Evolutionary conservation across 1,139 yeast genomes (phyloP), one percentile per base, ranked within the genome.

Genomic region (Arxiozyma telluris): DNA sequence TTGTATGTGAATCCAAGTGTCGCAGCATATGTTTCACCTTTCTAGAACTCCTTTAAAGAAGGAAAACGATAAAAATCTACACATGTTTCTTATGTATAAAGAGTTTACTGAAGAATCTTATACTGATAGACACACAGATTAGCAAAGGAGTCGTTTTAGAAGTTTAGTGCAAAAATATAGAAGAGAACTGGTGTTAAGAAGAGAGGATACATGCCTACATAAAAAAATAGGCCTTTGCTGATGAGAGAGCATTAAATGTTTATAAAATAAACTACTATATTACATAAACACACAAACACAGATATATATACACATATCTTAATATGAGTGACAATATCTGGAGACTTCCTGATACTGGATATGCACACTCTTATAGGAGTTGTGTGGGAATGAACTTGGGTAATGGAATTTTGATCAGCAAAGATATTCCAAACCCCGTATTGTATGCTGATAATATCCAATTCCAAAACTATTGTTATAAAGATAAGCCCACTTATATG

Each of bases 401-500:
- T 5, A 49, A 54, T 39, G 71, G 70, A 8, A 34, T 66, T 3
- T 30, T 66, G 22, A 46, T 67, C n/a, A 58, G 61, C 44, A 46
- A 41, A 15, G 46, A 54, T 18, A 41, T 58, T 4, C 59, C 57
- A 11, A 46, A 47, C 1, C 49, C 52, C 6, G 55, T 57, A 12
- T 43, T 55, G 12, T 61, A 56, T 50, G 59, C 59, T 11, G 63
- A 61, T 23, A 41, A 52, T 39, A 53, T 64, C 18, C 41, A 44
- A 3, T 67, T 65, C 43, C 47, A 51, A 47, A 59, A 65, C 48
- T 55, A 55, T 23, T 72, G 75, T 52, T 45, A 42, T 20, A 58
- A 60, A 21, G 56, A 56, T 1, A 59, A 56, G 0, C 75, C 74
- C 0, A 63, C 68, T 1, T 64, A 70, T 41, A 67, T 71, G n/a